Base-by-base conservation (phyloP, 306 rosid species). In the Erythrophleum fordii region DNA sequence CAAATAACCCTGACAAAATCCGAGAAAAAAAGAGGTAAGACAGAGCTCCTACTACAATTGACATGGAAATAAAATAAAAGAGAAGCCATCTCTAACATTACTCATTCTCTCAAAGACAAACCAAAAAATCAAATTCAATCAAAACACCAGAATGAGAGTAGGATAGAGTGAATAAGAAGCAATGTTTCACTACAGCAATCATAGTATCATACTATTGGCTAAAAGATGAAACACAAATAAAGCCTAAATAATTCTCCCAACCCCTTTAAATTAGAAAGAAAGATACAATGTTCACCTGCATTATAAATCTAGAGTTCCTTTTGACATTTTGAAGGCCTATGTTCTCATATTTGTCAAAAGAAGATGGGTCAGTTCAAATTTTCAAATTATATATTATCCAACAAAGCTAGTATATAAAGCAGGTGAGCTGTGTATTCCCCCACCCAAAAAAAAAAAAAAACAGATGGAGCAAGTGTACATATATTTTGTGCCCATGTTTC, bases 1-100 rank as follows among this genome's bases (percentile, higher is more conserved):
- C 11, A 73, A 62, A 73, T 26, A 52, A 61, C 42, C 56, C 62
- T 48, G 71, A 42, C 44, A 75, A 11, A 61, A 73, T 22, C 45
- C 62, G 45, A 65, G 37, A 73, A 75, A 72, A 34, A 53, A 56
- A 76, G 72, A 65, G 86, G 72, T 37, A 28, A 70, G 45, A 65
- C 64, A 26, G 26, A 67, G 67, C 39, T 29, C 48, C 44, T 66
- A 52, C 64, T 53, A 51, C 29, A 72, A 69, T 73, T 72, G 20
- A 76, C 22, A 51, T 22, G 72, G 52, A 59, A 67, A 76, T 42
- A 53, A 12, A 34, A 70, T 29, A 69, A 12, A 0, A 52, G 71
- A 70, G 68, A 41, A 48, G 59, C 3, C 48, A 26, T 70, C 58
- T 48, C 31, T 31, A 69, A 76, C 45, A 66, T 69, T 74, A 29